These are phyloP conservation scores for Spatholobus suberectus DNA, from an alignment of 306 rosid genomes.

Conservation along the genomic window DNA sequence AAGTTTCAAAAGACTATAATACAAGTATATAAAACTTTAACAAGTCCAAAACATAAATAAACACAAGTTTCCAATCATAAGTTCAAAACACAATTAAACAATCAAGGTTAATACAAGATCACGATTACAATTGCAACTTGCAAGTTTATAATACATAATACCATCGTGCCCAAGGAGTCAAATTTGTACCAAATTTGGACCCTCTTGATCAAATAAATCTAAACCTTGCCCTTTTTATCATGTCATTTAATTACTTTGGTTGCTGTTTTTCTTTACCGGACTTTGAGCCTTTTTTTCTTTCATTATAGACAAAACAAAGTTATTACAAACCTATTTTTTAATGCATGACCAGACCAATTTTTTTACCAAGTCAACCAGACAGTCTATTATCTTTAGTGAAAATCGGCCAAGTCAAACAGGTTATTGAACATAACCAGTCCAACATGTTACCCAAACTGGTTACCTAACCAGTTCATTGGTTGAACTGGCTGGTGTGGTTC, in stretches of 20 bases:
- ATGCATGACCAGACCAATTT: neutral
- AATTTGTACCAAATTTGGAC: too few relatives aligned
- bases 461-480: too few relatives aligned
- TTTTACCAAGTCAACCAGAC: neutral
- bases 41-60: neutral
- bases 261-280: too few relatives aligned
- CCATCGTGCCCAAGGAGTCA: too few relatives aligned
- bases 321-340: neutral
- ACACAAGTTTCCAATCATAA: neutral
- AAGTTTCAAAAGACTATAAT: neutral
- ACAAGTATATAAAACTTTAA: neutral
- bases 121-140: neutral
- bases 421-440: too few relatives aligned
- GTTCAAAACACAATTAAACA: neutral
- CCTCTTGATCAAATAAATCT: too few relatives aligned
- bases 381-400: neutral
- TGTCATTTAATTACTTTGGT: too few relatives aligned
- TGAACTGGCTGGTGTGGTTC: neutral
- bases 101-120: neutral
- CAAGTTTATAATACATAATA: neutral
- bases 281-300: too few relatives aligned
- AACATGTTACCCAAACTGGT: too few relatives aligned
- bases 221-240: too few relatives aligned
- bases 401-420: too few relatives aligned
- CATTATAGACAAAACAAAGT: neutral